phyloP scores from a whole-genome alignment of 805 yeast genomes.

The Jamesozyma lodderae region DNA sequence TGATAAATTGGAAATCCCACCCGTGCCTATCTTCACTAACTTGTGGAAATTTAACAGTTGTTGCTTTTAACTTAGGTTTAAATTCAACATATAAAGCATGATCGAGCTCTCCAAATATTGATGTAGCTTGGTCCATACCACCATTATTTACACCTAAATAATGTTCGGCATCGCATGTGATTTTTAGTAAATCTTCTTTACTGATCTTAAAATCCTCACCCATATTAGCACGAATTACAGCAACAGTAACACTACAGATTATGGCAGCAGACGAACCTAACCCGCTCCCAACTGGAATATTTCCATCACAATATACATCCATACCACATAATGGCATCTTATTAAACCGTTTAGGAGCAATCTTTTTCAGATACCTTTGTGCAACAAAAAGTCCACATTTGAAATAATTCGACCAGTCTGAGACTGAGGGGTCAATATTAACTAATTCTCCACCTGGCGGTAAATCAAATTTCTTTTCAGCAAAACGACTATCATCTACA shows the following conservation, averaged over 20 bases:
- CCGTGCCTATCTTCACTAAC: slow-evolving; percentile 31
- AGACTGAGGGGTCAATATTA: slow-evolving; percentile 40
- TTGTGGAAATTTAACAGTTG: slow-evolving; percentile 46
- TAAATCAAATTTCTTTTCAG: slow-evolving; percentile 31
- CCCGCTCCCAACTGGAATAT: slow-evolving; percentile 67
- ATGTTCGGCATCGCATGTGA: slow-evolving; percentile 61
- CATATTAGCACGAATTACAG: slow-evolving; percentile 45
- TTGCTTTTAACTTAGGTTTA: slow-evolving; percentile 47
- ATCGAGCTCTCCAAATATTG: slow-evolving; percentile 50
- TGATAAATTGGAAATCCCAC: slow-evolving; percentile 42
- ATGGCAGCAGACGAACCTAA: slow-evolving; percentile 66
- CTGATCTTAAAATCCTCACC: slow-evolving; percentile 30
- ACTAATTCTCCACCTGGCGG: slow-evolving; percentile 35
- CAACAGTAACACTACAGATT: slow-evolving; percentile 55
- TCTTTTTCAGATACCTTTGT: slow-evolving; percentile 35
- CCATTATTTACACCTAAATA: slow-evolving; percentile 68
- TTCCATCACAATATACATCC: slow-evolving; percentile 48
- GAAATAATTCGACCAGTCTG: slow-evolving; percentile 60
- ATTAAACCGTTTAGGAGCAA: slow-evolving; percentile 21
- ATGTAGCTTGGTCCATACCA: slow-evolving; percentile 75
- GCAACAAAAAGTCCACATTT: slow-evolving; percentile 58
- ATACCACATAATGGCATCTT: slow-evolving; percentile 36
- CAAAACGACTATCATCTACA: slow-evolving; percentile 29
- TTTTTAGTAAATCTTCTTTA: slow-evolving; percentile 45
- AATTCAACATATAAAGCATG: slow-evolving; percentile 55